These are phyloP conservation scores for Gossypium longicalyx DNA, from an alignment of 345 rosid genomes.

Conservation along the genomic window DNA sequence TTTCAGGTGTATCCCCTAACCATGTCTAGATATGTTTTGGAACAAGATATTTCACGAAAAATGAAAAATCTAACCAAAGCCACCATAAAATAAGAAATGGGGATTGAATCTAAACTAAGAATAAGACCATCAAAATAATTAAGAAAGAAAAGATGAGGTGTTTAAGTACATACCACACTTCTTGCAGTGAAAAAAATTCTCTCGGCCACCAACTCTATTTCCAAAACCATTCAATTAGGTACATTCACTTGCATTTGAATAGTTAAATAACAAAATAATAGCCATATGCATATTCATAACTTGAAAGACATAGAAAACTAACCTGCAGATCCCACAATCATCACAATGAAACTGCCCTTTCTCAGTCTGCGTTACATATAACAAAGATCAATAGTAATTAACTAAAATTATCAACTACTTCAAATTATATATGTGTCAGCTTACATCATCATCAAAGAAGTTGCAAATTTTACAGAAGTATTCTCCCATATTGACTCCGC, in stretches of 20 bases:
- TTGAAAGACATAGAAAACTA: slow-evolving; percentile 16
- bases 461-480: slow-evolving; percentile 84
- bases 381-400: slow-evolving; percentile 9
- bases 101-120: too few species aligned
- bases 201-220: slow-evolving; percentile 84
- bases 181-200: slow-evolving; percentile 84
- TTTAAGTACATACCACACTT: slow-evolving; percentile 71
- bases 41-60: background rate
- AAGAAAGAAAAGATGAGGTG: background rate
- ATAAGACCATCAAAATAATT: background rate
- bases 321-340: slow-evolving; percentile 99
- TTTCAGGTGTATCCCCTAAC: background rate
- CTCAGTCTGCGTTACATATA: slow-evolving; percentile 41
- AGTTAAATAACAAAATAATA: background rate
- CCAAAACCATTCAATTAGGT: slow-evolving; percentile 8
- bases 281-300: background rate
- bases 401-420: background rate
- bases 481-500: slow-evolving; percentile 97
- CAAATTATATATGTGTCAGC: background rate
- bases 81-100: background rate
- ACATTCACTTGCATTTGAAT: background rate
- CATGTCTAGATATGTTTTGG: too few species aligned
- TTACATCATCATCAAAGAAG: slow-evolving; percentile 92
- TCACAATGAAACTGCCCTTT: slow-evolving; percentile 88
- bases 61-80: background rate